Conservation (phyloP, 2,329 filamentous ascomycete genomes). For the Phaeophleospora eucalypticola region DNA sequence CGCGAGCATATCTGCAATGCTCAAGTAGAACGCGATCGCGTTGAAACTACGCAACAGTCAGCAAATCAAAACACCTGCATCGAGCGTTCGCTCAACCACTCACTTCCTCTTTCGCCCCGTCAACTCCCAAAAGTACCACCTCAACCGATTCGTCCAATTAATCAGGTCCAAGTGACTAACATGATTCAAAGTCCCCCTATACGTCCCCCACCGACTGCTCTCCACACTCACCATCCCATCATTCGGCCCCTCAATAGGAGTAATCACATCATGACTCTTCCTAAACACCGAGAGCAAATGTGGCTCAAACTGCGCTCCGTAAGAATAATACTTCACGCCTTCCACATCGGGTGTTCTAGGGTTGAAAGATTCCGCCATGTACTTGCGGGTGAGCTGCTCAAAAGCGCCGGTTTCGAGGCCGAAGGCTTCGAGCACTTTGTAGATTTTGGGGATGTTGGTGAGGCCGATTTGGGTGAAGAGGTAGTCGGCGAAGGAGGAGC, state of each 20-base stretch:
- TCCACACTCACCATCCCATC: constrained; percentile 62
- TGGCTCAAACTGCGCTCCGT: constrained; percentile 56
- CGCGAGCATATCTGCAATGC: constrained; percentile 53
- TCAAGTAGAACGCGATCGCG: constrained; percentile 60
- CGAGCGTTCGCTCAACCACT: constrained; percentile 17
- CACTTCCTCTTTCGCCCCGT: constrained; percentile 54
- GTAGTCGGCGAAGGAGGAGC: constrained; percentile 60
- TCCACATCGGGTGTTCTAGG: constrained; percentile 53
- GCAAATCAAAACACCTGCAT: not conserved
- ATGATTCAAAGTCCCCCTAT: constrained; percentile 60
- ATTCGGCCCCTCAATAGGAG: constrained; percentile 54
- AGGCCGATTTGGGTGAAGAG: constrained; percentile 55
- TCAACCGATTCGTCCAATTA: constrained; percentile 61
- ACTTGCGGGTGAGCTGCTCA: constrained; percentile 55
- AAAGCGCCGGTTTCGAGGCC: constrained; percentile 58
- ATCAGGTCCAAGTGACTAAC: constrained; percentile 63
- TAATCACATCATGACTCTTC: constrained; percentile 53
- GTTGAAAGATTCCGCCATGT: constrained; percentile 58
- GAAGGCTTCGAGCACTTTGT: constrained; percentile 52
- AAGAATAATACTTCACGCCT: constrained; percentile 59
- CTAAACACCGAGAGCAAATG: constrained; percentile 55
- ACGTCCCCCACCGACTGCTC: constrained; percentile 59
- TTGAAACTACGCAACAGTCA: constrained; percentile 50
- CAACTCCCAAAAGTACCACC: constrained; percentile 55
- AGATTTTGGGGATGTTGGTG: constrained; percentile 51